A percentile compares a stretch with the other conserved stretches of the same genome.
Conservation (phyloP, 176 grass and related monocot genomes). For the Tillandsia leiboldiana region DNA sequence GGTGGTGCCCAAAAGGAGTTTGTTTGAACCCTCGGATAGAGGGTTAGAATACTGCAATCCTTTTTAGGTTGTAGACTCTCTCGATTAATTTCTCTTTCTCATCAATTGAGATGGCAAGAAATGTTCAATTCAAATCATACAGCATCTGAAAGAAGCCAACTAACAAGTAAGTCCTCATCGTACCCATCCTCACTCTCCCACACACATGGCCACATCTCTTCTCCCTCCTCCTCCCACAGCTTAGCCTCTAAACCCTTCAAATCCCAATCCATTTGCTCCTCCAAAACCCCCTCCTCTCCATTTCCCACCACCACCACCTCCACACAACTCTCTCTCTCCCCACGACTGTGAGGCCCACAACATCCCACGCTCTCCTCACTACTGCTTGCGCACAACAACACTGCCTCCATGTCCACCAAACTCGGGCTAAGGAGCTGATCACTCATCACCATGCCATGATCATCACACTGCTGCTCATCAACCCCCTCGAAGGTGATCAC, state of each 20-base stretch:
- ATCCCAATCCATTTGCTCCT: conserved; percentile 51
- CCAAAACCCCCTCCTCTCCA: background rate
- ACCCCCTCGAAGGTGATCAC: background rate
- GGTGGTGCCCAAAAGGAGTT: too few species aligned
- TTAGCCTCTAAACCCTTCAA: conserved; percentile 43
- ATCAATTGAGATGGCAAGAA: background rate
- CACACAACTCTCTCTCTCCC: conserved; percentile 2
- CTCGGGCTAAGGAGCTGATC: conserved; percentile 9
- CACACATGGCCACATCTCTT: background rate
- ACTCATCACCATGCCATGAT: conserved; percentile 11
- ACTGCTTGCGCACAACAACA: background rate
- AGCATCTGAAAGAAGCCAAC: conserved; percentile 52
- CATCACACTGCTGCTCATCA: background rate
- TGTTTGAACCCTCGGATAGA: too few species aligned
- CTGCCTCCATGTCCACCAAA: conserved; percentile 33
- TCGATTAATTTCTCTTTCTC: background rate
- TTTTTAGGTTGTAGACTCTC: background rate
- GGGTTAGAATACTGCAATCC: too few species aligned
- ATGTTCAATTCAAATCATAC: conserved; percentile 2
- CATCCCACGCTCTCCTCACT: background rate
- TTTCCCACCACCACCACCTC: background rate
- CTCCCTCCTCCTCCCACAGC: conserved; percentile 30
- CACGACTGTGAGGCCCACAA: background rate
- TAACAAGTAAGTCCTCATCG: conserved; percentile 42
- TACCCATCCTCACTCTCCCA: conserved; percentile 10